Evolutionary conservation across 768 basidiomycete species (phyloP).

Genomic region (Udeniomyces megalosporus): DNA sequence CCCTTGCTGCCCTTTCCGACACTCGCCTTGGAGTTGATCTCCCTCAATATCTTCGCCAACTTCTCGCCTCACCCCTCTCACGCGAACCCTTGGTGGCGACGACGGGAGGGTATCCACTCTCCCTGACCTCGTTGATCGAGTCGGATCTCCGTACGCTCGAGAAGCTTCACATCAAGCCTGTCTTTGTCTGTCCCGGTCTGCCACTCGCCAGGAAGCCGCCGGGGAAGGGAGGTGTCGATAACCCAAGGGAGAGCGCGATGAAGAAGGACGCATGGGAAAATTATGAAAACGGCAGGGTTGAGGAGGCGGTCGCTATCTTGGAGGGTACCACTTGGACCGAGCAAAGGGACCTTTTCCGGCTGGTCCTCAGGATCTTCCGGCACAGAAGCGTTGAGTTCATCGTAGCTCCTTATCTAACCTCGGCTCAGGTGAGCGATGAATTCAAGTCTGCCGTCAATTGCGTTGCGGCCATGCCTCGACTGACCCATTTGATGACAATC

Average conservation of each 20-base stretch:
- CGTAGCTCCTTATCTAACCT: constrained; percentile 85
- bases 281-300: constrained; percentile 84
- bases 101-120: constrained; percentile 74
- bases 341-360: constrained; percentile 88
- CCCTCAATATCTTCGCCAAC: constrained; percentile 63
- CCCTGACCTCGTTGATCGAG: constrained; percentile 60
- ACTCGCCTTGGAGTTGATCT: constrained; percentile 96
- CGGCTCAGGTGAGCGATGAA: constrained; percentile 64
- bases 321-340: constrained; percentile 42
- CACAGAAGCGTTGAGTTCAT: constrained; percentile 91
- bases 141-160: constrained; percentile 78
- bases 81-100: constrained; percentile 85
- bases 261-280: constrained; percentile 68
- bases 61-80: constrained; percentile 47
- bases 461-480: not conserved
- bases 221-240: constrained; percentile 36
- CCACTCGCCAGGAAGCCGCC: constrained; percentile 59
- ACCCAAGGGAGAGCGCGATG: constrained; percentile 6
- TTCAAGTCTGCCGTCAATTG: no score
- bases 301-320: constrained; percentile 55
- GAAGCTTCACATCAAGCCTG: constrained; percentile 83
- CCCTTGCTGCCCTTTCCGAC: constrained; percentile 65
- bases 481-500: not conserved
- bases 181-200: constrained; percentile 93
- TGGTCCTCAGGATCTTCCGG: constrained; percentile 79